Percentiles rank a stretch among this genome's conserved stretches.
Evolutionary conservation across 2,329 filamentous ascomycete species (phyloP).

Genomic region (Dothistroma septosporum): DNA sequence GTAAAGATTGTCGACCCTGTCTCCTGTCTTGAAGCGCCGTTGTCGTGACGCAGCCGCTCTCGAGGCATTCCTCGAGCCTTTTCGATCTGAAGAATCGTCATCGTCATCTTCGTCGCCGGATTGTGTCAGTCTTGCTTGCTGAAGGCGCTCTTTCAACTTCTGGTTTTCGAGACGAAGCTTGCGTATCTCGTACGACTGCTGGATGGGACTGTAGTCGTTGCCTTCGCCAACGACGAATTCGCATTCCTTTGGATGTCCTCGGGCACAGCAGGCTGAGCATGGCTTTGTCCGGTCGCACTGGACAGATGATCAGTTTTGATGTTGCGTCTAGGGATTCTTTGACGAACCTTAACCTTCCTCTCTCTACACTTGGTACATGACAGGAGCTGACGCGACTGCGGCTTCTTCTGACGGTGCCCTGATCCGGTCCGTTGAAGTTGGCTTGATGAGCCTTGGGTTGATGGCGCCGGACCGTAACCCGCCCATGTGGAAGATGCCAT

Average conservation of each 20-base stretch:
- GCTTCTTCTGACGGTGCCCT: constrained; percentile 37
- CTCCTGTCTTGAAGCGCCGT: constrained; percentile 37
- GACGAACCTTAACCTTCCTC: constrained; percentile 45
- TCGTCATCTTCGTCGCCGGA: constrained; percentile 40
- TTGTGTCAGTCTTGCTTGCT: constrained; percentile 27
- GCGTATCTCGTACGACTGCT: constrained; percentile 47
- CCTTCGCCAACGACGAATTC: constrained; percentile 45
- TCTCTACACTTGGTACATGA: constrained; percentile 49
- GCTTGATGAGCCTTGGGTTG: constrained; percentile 21
- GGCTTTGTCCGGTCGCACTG: constrained; percentile 50
- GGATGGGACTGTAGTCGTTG: constrained; percentile 45
- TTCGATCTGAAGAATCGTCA: constrained; percentile 26
- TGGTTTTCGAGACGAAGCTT: constrained; percentile 46
- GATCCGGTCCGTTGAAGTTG: constrained; percentile 20
- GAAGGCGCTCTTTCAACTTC: constrained; percentile 42
- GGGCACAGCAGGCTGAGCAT: constrained; percentile 47
- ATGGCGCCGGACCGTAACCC: constrained; percentile 26
- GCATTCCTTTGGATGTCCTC: constrained; percentile 46
- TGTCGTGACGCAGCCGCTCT: constrained; percentile 28
- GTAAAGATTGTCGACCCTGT: constrained; percentile 46
- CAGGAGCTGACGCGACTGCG: constrained; percentile 43
- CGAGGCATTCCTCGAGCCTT: constrained; percentile 19
- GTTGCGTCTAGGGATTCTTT: constrained; percentile 4
- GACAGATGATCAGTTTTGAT: constrained; percentile 12
- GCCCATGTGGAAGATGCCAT: constrained; percentile 31